Percentiles rank a stretch among this genome's conserved stretches.
phyloP scores from a whole-genome alignment of 1,284 basidiomycete species.

The Moesziomyces aphidis region DNA sequence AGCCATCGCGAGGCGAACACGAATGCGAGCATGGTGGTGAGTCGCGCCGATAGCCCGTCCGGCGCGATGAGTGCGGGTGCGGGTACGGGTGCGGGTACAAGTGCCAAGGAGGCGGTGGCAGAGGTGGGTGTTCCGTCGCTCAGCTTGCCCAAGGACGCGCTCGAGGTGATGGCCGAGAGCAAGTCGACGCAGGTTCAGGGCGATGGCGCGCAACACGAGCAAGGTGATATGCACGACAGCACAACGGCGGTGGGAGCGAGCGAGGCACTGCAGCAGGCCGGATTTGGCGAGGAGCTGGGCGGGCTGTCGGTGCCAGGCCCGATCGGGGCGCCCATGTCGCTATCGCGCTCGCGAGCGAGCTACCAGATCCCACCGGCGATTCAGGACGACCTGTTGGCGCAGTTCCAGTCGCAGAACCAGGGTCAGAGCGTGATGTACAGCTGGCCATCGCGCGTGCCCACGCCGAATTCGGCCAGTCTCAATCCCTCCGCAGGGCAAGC shows the following conservation, averaged over 20 bases:
- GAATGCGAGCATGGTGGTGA: slow-evolving; percentile 5
- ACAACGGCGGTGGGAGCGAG: neutral
- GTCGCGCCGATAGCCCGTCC: slow-evolving; percentile 25
- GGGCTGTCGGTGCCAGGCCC: slow-evolving; percentile 31
- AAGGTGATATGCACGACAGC: neutral
- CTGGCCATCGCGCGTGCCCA: slow-evolving; percentile 13
- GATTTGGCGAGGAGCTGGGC: slow-evolving; percentile 6
- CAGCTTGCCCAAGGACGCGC: slow-evolving; percentile 9
- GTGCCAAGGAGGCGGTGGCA: slow-evolving; percentile 3
- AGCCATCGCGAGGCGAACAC: slow-evolving; percentile 21
- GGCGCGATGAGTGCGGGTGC: neutral
- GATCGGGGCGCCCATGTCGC: slow-evolving; percentile 43
- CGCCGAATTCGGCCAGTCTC: neutral
- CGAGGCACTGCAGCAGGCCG: slow-evolving; percentile 3
- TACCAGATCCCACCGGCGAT: slow-evolving; percentile 21
- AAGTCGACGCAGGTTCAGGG: neutral
- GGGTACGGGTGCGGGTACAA: slow-evolving; percentile 1
- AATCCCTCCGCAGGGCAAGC: neutral
- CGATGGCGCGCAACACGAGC: neutral
- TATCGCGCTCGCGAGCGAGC: slow-evolving; percentile 15
- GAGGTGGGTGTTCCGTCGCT: slow-evolving; percentile 10
- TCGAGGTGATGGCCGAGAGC: slow-evolving; percentile 1
- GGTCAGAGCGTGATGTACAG: slow-evolving; percentile 25
- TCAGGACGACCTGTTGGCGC: slow-evolving; percentile 28
- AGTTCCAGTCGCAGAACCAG: slow-evolving; percentile 34